Conservation (phyloP, 2,329 filamentous ascomycete genomes). For the Tolypocladium tundrense region DNA sequence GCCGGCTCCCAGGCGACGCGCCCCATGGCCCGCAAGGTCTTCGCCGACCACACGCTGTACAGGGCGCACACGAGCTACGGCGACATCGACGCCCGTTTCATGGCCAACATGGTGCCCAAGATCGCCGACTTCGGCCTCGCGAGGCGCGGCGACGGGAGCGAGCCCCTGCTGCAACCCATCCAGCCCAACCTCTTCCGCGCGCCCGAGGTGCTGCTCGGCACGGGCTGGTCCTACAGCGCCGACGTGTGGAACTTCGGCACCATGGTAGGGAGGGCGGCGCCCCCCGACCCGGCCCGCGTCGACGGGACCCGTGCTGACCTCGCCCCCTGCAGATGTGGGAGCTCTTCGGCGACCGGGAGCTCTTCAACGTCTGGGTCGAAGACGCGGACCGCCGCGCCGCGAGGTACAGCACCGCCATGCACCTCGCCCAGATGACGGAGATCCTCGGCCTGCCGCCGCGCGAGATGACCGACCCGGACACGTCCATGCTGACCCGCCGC, state of each 20-base stretch:
- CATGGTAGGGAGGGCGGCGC: not conserved
- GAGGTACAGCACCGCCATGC: not conserved
- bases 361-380: not conserved
- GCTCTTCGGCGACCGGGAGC: not conserved
- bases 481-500: too few relatives aligned
- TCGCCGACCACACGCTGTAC: conserved; percentile 5
- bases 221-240: conserved; percentile 7
- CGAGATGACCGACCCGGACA: too few relatives aligned
- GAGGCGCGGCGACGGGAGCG: conserved; percentile 2
- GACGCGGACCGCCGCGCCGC: not conserved
- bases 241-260: conserved; percentile 8
- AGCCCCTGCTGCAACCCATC: conserved; percentile 7
- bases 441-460: not conserved
- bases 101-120: conserved; percentile 7
- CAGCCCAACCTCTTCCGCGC: conserved; percentile 9
- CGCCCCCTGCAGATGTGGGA: not conserved
- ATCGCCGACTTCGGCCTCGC: conserved; percentile 11
- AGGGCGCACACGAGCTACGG: conserved; percentile 8
- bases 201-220: conserved; percentile 8
- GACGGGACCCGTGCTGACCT: not conserved
- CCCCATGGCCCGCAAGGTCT: conserved; percentile 6
- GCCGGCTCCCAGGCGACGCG: conserved; percentile 3
- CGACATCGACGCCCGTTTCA: conserved; percentile 1
- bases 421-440: not conserved
- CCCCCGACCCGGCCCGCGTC: too few relatives aligned